These are phyloP conservation scores for Collybia nuda DNA, from an alignment of 768 basidiomycete genomes.

Conservation along the genomic window DNA sequence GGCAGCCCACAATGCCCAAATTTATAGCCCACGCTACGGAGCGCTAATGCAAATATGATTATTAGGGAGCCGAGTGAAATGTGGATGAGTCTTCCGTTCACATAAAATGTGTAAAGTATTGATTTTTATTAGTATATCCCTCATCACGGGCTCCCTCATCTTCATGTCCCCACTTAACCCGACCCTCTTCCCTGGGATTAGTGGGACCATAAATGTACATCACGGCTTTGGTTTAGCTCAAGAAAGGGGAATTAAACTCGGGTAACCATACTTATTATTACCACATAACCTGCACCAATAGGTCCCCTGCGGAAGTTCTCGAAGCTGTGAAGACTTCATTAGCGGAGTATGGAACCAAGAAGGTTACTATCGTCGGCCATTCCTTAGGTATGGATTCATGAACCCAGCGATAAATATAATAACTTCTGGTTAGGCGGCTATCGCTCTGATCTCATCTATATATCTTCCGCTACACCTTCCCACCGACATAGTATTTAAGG, in stretches of 20 bases:
- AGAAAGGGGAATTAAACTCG: conserved; percentile 3
- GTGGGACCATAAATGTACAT: conserved; percentile 19
- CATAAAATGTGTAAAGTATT: neutral
- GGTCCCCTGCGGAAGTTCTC: conserved; percentile 24
- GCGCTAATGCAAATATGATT: neutral
- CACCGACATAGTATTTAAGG: conserved; percentile 13
- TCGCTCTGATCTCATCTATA: conserved; percentile 23
- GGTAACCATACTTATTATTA: neutral
- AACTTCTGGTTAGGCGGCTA: conserved; percentile 13
- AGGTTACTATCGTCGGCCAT: conserved; percentile 33
- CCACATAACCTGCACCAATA: neutral
- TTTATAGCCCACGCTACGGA: neutral
- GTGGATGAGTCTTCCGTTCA: conserved; percentile 7
- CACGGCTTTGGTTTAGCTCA: conserved; percentile 20
- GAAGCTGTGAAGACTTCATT: conserved; percentile 25
- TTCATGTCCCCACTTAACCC: conserved; percentile 14
- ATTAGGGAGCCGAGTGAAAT: conserved; percentile 18
- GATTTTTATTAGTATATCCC: conserved; percentile 5
- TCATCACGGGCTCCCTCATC: conserved; percentile 20
- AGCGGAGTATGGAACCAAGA: conserved; percentile 11
- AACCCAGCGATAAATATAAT: neutral
- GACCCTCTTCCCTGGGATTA: conserved; percentile 23
- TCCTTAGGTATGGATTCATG: conserved; percentile 28
- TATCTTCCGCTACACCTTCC: conserved; percentile 22
- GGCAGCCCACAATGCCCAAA: too few relatives aligned